Percentiles rank a stretch among this genome's conserved stretches.
phyloP scores from a whole-genome alignment of 2,329 filamentous ascomycete species.

The Fulvia fulva region DNA sequence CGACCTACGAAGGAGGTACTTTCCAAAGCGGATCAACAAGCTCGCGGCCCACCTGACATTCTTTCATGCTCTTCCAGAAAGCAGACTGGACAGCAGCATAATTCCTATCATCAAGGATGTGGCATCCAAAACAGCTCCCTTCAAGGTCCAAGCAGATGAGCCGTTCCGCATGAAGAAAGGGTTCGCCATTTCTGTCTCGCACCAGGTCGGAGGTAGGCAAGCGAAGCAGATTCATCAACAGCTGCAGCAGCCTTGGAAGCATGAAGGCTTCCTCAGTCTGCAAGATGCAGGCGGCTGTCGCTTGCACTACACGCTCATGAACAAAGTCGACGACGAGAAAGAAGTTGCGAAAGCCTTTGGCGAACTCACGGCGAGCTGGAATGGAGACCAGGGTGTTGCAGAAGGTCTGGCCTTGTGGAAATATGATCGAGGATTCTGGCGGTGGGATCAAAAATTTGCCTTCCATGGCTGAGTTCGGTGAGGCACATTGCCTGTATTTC shows the following conservation, averaged over 20 bases:
- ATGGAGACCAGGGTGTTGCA: slow-evolving; percentile 34
- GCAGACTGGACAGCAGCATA: slow-evolving; percentile 35
- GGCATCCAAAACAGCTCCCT: slow-evolving; percentile 31
- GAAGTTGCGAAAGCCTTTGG: slow-evolving; percentile 37
- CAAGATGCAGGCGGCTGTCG: slow-evolving; percentile 41
- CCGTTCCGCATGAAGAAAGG: slow-evolving; percentile 42
- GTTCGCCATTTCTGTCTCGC: slow-evolving; percentile 38
- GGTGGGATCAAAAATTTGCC: slow-evolving; percentile 34
- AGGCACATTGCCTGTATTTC: too few species aligned
- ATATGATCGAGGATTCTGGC: slow-evolving; percentile 42
- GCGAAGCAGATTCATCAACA: slow-evolving; percentile 35
- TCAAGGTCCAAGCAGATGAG: slow-evolving; percentile 36
- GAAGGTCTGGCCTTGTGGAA: slow-evolving; percentile 41
- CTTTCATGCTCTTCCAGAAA: slow-evolving; percentile 45
- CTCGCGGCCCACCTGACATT: slow-evolving; percentile 44
- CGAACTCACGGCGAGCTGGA: slow-evolving; percentile 33
- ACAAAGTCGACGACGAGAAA: slow-evolving; percentile 42
- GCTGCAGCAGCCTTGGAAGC: slow-evolving; percentile 36
- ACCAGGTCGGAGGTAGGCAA: slow-evolving; percentile 26
- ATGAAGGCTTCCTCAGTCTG: slow-evolving; percentile 38
- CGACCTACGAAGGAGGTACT: slow-evolving; percentile 38
- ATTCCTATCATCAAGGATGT: slow-evolving; percentile 33
- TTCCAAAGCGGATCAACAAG: slow-evolving; percentile 42
- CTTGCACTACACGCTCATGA: slow-evolving; percentile 47
- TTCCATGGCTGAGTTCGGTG: slow-evolving; percentile 25